Evolutionary conservation across 2,329 filamentous ascomycete species (phyloP).

Genomic region (Epichloe uncinata): DNA sequence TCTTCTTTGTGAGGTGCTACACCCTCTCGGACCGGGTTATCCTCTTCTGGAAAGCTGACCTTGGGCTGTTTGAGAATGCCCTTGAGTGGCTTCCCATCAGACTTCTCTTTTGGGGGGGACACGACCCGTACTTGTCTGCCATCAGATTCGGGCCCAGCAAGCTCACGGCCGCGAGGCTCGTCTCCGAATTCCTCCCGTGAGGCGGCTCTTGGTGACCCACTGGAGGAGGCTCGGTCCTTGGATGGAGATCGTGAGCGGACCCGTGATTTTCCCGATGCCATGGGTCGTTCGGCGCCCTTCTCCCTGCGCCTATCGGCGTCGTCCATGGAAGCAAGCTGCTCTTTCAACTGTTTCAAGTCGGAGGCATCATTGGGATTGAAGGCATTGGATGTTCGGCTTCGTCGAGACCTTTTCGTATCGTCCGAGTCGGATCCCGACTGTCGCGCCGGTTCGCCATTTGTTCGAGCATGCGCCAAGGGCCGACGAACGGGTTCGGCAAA

Average conservation of each 20-base stretch:
- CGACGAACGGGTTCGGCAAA: slow-evolving; percentile 15
- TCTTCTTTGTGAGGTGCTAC: slow-evolving; percentile 90
- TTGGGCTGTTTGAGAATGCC: slow-evolving; percentile 79
- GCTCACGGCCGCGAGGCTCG: slow-evolving; percentile 30
- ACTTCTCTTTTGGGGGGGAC: slow-evolving; percentile 48
- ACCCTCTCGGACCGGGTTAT: slow-evolving; percentile 71
- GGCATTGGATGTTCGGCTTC: slow-evolving; percentile 23
- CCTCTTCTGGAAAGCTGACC: slow-evolving; percentile 74
- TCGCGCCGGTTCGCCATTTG: slow-evolving; percentile 18
- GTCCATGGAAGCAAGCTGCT: slow-evolving; percentile 32
- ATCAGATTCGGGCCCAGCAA: slow-evolving; percentile 19
- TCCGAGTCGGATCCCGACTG: slow-evolving; percentile 27
- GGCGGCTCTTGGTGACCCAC: slow-evolving; percentile 6
- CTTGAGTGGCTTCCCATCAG: slow-evolving; percentile 57
- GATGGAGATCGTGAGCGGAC: slow-evolving; percentile 10
- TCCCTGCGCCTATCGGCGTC: slow-evolving; percentile 12
- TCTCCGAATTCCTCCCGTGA: slow-evolving; percentile 8
- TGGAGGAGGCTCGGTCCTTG: slow-evolving; percentile 7
- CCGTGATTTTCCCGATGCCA: slow-evolving; percentile 1
- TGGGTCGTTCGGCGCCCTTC: not conserved
- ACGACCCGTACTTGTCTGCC: slow-evolving; percentile 52
- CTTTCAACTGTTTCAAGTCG: slow-evolving; percentile 35
- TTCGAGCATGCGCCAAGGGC: not conserved
- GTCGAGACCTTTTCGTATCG: slow-evolving; percentile 25
- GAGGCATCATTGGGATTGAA: slow-evolving; percentile 42